Evolutionary conservation across 108 stramenopile genomes (phyloP).

Genomic region (Hondaea fermentalgiana): DNA sequence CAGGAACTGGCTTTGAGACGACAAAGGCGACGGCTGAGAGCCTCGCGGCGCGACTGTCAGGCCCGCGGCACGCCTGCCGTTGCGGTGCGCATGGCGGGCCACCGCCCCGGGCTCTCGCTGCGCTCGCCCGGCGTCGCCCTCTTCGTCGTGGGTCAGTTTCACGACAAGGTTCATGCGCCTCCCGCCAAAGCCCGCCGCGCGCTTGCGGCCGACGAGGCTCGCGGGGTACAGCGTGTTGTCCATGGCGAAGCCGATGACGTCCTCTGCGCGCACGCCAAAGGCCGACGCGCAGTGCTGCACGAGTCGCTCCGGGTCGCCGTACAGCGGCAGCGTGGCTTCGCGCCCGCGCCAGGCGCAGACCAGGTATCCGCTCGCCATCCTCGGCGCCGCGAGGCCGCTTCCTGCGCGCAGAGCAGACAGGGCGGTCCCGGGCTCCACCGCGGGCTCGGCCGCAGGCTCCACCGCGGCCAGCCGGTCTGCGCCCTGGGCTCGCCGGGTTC

Average conservation of each 20-base stretch:
- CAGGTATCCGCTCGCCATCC: background rate
- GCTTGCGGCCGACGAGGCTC: background rate
- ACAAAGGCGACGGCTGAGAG: no score
- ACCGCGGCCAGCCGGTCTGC: no score
- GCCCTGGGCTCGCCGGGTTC: no score
- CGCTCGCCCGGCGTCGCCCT: background rate
- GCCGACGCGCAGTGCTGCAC: background rate
- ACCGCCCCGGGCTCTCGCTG: no score
- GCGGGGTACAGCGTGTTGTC: background rate
- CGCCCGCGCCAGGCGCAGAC: background rate
- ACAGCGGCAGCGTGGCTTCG: background rate
- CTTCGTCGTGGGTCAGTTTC: background rate
- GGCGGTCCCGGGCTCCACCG: no score
- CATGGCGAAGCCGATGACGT: background rate
- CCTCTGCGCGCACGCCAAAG: background rate
- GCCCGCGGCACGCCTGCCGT: no score
- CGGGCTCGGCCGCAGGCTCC: no score
- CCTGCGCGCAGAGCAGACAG: no score
- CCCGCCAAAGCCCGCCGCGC: background rate
- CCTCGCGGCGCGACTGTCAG: no score
- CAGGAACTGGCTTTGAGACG: no score
- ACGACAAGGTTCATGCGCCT: background rate
- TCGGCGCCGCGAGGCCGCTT: no score
- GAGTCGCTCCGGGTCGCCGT: background rate
- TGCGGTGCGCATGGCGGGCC: no score